A percentile compares a stretch with the other conserved stretches of the same genome.
Evolutionary conservation across 2,329 filamentous ascomycete genomes (phyloP).

Genomic region (Claviceps sp.): DNA sequence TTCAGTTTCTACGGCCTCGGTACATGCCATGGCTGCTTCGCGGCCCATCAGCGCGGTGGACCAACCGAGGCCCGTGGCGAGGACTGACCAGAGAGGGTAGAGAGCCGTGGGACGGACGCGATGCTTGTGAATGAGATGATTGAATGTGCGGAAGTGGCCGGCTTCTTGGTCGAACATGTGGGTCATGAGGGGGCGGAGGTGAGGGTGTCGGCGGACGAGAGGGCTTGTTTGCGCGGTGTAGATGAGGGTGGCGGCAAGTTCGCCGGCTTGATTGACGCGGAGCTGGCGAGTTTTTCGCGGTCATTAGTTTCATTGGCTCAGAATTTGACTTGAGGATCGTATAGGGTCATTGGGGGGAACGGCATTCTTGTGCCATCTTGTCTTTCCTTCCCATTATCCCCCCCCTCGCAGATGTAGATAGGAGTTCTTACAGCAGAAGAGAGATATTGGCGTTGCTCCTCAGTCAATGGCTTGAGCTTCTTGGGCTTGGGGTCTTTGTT

Average conservation of each 20-base stretch:
- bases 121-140: constrained; percentile 67
- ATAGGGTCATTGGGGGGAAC: too few relatives aligned
- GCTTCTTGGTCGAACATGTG: constrained; percentile 99
- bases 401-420: background rate
- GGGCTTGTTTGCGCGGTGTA: constrained; percentile 79
- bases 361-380: too few relatives aligned
- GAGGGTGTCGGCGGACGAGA: constrained; percentile 67
- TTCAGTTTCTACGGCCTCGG: constrained; percentile 95
- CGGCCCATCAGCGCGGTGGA: constrained; percentile 76
- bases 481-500: background rate
- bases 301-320: too few relatives aligned
- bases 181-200: constrained; percentile 79
- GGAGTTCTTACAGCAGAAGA: constrained; percentile 48
- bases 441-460: constrained; percentile 60
- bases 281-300: constrained; percentile 33
- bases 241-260: constrained; percentile 91
- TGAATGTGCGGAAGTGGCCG: constrained; percentile 77
- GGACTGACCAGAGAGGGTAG: constrained; percentile 76
- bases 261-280: constrained; percentile 93
- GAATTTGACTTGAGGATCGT: too few relatives aligned
- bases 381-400: too few relatives aligned
- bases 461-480: constrained; percentile 44
- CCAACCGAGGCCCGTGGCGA: constrained; percentile 77
- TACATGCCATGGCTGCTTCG: constrained; percentile 96
- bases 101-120: constrained; percentile 85